These are phyloP conservation scores for Trematosphaeria pertusa DNA, from an alignment of 2,329 filamentous ascomycete genomes.

Conservation along the genomic window DNA sequence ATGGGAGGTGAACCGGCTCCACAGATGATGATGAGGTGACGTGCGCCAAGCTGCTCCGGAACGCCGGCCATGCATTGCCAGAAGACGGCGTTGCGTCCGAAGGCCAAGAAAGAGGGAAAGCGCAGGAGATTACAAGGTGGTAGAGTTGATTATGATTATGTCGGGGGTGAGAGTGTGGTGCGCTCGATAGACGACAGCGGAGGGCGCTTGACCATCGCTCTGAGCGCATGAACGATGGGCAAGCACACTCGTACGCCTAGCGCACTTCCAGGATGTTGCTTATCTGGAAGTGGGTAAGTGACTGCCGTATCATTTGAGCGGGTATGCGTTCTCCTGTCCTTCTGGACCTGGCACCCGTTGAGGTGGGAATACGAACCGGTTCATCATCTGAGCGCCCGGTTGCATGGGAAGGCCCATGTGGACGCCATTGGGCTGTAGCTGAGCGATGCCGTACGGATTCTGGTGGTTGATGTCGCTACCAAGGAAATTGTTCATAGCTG, in stretches of 20 bases:
- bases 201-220: constrained; percentile 10
- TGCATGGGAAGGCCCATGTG: constrained; percentile 51
- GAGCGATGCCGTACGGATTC: constrained; percentile 59
- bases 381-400: constrained; percentile 44
- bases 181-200: background rate
- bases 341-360: constrained; percentile 27
- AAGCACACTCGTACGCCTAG: constrained; percentile 17
- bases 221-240: constrained; percentile 7
- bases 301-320: constrained; percentile 30
- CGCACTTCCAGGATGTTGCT: constrained; percentile 26
- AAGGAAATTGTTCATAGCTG: constrained; percentile 59
- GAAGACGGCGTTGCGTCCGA: constrained; percentile 26
- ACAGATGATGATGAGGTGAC: constrained; percentile 22
- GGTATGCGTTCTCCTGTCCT: constrained; percentile 38
- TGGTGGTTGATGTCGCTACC: constrained; percentile 54
- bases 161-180: constrained; percentile 4
- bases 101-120: constrained; percentile 29
- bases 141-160: constrained; percentile 20
- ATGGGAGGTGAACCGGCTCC: background rate
- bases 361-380: constrained; percentile 45
- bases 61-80: constrained; percentile 36
- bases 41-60: constrained; percentile 32
- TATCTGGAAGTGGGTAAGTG: constrained; percentile 41
- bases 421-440: constrained; percentile 50
- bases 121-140: constrained; percentile 38